These are phyloP conservation scores for Cyberlindnera xishuangbannaensis DNA, from an alignment of 805 yeast species.

Conservation along the genomic window DNA sequence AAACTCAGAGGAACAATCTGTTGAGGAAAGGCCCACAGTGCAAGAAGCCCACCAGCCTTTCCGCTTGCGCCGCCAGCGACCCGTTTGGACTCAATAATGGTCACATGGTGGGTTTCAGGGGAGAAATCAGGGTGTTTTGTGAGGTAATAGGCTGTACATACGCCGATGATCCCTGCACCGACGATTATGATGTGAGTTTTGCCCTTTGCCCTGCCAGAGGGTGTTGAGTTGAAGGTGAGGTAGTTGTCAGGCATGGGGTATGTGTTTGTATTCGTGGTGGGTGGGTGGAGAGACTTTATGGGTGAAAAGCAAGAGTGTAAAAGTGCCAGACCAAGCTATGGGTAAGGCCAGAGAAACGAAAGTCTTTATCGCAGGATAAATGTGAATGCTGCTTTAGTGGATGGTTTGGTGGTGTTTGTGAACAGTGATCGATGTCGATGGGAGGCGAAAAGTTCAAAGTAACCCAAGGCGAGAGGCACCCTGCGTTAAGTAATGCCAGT, in stretches of 20 bases:
- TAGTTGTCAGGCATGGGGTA: not conserved
- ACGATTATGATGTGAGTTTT: slow-evolving; percentile 78
- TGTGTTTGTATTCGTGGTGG: too few species aligned
- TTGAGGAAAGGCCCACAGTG: slow-evolving; percentile 95
- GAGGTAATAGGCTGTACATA: slow-evolving; percentile 85
- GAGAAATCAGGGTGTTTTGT: slow-evolving; percentile 79
- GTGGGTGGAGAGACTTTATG: too few species aligned
- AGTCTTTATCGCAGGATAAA: too few species aligned
- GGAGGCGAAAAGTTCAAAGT: too few species aligned
- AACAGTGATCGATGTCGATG: too few species aligned
- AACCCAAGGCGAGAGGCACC: too few species aligned
- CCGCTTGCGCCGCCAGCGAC: slow-evolving; percentile 98
- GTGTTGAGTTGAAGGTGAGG: slow-evolving; percentile 22
- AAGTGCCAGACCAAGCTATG: too few species aligned
- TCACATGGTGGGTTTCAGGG: slow-evolving; percentile 67
- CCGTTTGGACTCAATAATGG: slow-evolving; percentile 80
- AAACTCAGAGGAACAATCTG: slow-evolving; percentile 88
- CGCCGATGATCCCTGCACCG: slow-evolving; percentile 96
- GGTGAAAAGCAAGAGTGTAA: too few species aligned
- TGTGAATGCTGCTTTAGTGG: too few species aligned
- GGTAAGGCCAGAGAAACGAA: too few species aligned
- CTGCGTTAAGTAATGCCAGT: too few species aligned
- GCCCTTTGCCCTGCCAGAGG: slow-evolving; percentile 34
- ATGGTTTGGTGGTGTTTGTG: too few species aligned
- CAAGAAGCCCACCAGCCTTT: slow-evolving; percentile 93